Evolutionary conservation across 108 stramenopile species (phyloP).

Genomic region (Schizochytrium sp.): DNA sequence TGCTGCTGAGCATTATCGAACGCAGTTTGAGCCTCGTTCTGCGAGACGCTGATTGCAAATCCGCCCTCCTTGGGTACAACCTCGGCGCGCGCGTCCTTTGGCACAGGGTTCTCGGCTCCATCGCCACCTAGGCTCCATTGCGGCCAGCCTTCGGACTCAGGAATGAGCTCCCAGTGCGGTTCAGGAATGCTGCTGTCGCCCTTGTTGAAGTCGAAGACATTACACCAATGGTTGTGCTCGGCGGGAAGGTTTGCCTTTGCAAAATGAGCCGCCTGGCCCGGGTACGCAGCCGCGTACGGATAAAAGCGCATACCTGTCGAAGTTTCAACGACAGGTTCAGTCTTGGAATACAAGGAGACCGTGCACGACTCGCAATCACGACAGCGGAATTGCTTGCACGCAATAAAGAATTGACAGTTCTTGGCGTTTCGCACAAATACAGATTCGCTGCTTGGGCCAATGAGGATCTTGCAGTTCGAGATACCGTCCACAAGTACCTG

Average conservation of each 20-base stretch:
- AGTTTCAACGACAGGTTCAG: constrained; percentile 68
- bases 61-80: not conserved
- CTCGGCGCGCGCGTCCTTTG: not conserved
- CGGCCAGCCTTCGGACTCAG: not conserved
- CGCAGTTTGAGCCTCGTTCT: not conserved
- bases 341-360: constrained; percentile 61
- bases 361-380: constrained; percentile 60
- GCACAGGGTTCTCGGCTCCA: not conserved
- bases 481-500: constrained; percentile 62
- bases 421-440: constrained; percentile 63
- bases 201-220: constrained; percentile 70
- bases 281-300: constrained; percentile 10
- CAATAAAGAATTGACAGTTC: constrained; percentile 58
- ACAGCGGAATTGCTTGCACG: constrained; percentile 66
- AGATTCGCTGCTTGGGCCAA: constrained; percentile 62
- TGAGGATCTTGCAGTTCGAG: constrained; percentile 52
- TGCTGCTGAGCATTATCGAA: not conserved
- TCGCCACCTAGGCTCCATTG: not conserved
- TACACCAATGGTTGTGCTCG: constrained; percentile 53
- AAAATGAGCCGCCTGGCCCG: constrained; percentile 38
- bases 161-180: constrained; percentile 24
- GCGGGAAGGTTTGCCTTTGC: constrained; percentile 43
- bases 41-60: constrained; percentile 9
- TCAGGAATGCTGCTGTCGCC: constrained; percentile 27
- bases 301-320: constrained; percentile 42